Evolutionary conservation across 768 basidiomycete species (phyloP).

Genomic region (Lentinula lateritia): DNA sequence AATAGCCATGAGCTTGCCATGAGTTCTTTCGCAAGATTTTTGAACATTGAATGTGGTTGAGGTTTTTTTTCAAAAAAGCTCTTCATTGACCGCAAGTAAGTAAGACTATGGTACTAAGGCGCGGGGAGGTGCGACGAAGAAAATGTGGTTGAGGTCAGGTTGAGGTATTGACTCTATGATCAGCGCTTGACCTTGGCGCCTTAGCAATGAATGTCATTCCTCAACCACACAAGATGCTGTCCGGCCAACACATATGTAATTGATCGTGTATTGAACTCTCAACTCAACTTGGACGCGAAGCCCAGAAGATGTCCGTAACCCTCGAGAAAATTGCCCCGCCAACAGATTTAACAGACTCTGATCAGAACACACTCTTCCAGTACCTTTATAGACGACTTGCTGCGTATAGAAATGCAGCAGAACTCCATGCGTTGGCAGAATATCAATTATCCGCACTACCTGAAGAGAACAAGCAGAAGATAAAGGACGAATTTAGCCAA

Average conservation of each 20-base stretch:
- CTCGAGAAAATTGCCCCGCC: conserved; percentile 24
- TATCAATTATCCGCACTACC: conserved; percentile 15
- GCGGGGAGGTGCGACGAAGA: too few relatives aligned
- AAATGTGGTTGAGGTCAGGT: too few relatives aligned
- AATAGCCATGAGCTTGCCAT: too few relatives aligned
- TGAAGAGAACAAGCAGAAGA: conserved; percentile 11
- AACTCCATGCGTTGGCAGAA: conserved; percentile 34
- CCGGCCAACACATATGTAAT: background rate
- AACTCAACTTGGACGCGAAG: background rate
- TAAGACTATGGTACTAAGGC: too few relatives aligned
- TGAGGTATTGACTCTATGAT: too few relatives aligned
- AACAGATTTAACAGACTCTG: conserved; percentile 27
- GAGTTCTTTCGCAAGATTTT: too few relatives aligned
- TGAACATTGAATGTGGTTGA: too few relatives aligned
- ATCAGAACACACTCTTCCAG: conserved; percentile 32
- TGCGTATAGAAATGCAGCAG: conserved; percentile 36
- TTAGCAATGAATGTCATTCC: background rate
- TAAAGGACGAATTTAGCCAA: conserved; percentile 24
- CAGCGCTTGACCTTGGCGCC: too few relatives aligned
- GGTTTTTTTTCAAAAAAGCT: too few relatives aligned
- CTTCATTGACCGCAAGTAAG: too few relatives aligned
- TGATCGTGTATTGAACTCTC: background rate
- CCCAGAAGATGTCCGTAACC: background rate
- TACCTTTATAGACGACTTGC: conserved; percentile 41
- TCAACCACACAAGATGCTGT: background rate